Evolutionary conservation across 192 early-diverging fungal species (phyloP), one percentile per base, ranked within the genome.

Genomic region (Coemansia sp.): DNA sequence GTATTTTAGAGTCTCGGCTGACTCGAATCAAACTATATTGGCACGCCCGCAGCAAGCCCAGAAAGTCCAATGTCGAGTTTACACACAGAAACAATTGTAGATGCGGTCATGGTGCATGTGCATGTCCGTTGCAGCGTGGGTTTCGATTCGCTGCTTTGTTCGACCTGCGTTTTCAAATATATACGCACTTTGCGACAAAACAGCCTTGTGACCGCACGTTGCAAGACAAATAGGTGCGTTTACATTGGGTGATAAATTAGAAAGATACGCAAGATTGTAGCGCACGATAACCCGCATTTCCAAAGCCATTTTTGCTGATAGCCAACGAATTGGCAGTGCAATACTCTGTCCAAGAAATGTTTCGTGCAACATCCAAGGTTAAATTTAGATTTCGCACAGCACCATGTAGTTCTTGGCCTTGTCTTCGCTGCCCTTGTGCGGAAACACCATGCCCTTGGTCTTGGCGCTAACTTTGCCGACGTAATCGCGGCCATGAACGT

Each of bases 401-500:
- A 89, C 79, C 55, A 76, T 70, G 72, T 83, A 87, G 49, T 69
- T 66, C 27, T 76, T 64, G 37, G 78, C 58, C 23, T 56, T 71
- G 2, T 79, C 53, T 53, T 85, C 85, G 60, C 78, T 73, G 41
- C 88, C 85, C 63, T 71, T 77, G 65, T 75, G 81, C 17, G 74
- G 43, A 50, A 83, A 82, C 63, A 72, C 41, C 54, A 76, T 67
- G 39, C 74, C 70, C 45, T 79, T 82, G 38, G 58, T 19, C 50
- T 73, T 75, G 19, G 56, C 63, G 43, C 62, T 59, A n/a, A 65
- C 73, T 56, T 72, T 75, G 63, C 82, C 83, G 23, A 66, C 77
- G 37, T 72, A 63, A 19, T 83, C 72, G 24, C 65, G 66, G 56
- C 70, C 77, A 41, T 84, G 58, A 55, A 75, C 39, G 38, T 67